phyloP scores from a whole-genome alignment of 2,329 filamentous ascomycete species.

The Trichoderma breve region DNA sequence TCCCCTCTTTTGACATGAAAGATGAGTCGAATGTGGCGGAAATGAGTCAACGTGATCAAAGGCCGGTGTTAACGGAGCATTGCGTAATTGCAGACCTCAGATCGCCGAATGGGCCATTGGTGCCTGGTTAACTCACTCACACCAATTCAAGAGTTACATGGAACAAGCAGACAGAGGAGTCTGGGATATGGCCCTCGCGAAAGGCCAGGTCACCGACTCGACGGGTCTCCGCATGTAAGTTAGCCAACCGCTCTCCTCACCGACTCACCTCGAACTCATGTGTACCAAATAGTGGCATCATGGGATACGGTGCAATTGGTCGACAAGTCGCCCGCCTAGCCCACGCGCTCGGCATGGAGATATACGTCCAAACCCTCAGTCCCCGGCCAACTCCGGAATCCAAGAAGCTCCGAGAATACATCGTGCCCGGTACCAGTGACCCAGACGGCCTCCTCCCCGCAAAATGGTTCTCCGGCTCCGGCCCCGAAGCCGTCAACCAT shows the following conservation, averaged over 20 bases:
- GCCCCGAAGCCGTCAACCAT: constrained; percentile 35
- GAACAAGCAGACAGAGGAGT: constrained; percentile 30
- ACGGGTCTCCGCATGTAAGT: constrained; percentile 36
- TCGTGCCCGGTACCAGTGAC: constrained; percentile 60
- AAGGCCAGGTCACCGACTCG: constrained; percentile 32
- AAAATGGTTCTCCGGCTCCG: constrained; percentile 42
- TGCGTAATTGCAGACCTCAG: constrained; percentile 30
- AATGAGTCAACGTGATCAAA: not conserved
- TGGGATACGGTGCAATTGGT: constrained; percentile 48
- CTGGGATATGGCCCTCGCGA: constrained; percentile 28
- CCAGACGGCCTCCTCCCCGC: constrained; percentile 41
- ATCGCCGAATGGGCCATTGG: constrained; percentile 44
- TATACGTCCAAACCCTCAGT: constrained; percentile 65
- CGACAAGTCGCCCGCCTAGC: constrained; percentile 47
- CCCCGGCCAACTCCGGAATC: constrained; percentile 59
- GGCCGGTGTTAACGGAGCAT: not conserved
- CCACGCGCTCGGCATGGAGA: constrained; percentile 61
- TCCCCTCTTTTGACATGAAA: not conserved
- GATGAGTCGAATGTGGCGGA: not conserved
- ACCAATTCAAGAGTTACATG: constrained; percentile 32
- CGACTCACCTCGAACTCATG: not conserved
- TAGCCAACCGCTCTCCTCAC: not conserved
- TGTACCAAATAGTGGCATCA: constrained; percentile 32
- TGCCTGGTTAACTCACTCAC: constrained; percentile 34
- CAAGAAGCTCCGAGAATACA: constrained; percentile 54